Evolutionary conservation across 345 rosid species (phyloP).

Genomic region (Linum tenue): DNA sequence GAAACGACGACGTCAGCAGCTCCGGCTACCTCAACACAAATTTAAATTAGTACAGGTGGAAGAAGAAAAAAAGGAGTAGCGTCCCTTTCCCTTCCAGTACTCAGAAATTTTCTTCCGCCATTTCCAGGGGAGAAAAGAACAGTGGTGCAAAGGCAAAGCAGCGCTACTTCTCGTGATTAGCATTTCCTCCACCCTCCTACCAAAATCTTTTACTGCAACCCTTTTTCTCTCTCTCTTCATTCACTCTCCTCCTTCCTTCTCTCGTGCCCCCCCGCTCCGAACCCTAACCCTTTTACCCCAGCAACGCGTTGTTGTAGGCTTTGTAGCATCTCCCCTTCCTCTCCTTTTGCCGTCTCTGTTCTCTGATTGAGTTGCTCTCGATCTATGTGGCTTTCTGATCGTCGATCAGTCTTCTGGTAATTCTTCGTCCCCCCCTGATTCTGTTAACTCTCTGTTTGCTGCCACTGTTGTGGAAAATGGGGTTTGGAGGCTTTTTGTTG

Average conservation of each 20-base stretch:
- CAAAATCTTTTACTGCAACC: not conserved
- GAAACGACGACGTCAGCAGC: not conserved
- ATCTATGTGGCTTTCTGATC: too few species aligned
- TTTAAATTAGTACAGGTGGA: too few species aligned
- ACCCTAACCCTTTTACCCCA: not conserved
- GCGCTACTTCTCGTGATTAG: not conserved
- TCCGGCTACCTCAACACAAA: not conserved
- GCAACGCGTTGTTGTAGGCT: not conserved
- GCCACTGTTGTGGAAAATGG: too few species aligned
- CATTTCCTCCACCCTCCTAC: not conserved
- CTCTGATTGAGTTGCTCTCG: not conserved
- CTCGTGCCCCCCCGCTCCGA: not conserved
- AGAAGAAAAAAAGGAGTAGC: not conserved
- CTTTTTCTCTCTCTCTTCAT: not conserved
- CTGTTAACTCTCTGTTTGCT: too few species aligned
- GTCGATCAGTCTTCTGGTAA: too few species aligned
- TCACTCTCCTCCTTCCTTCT: not conserved
- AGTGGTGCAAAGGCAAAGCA: not conserved
- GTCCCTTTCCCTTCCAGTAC: not conserved
- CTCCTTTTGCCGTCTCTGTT: not conserved
- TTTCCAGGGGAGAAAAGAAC: constrained; percentile 1
- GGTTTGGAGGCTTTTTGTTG: too few species aligned
- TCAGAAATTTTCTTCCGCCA: not conserved
- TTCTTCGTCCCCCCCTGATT: too few species aligned
- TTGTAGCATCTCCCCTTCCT: not conserved